Evolutionary conservation across 805 yeast genomes (phyloP), one percentile per base, ranked within the genome.

Genomic region (Spencermartinsiella europaea): DNA sequence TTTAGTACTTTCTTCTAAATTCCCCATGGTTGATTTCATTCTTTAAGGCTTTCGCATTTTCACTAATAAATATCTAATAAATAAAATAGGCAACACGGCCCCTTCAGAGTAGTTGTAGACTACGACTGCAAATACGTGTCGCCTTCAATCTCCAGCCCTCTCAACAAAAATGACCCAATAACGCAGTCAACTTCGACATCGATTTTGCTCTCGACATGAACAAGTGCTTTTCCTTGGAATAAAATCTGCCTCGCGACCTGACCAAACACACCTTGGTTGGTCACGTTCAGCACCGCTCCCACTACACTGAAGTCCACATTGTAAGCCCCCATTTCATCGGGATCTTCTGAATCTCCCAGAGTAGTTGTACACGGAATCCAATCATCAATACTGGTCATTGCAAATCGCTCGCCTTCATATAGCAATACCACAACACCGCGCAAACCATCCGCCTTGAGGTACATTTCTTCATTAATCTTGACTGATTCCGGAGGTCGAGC

Each of bases 351-450:
- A n/a, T 47, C 54, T 2, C 43, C 49, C 12, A 51, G 52, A 2
- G 28, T 54, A 45, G 49, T 66, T 34, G 56, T 60, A 3, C 79
- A 74, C 0, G 62, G 60, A 20, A 66, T 65, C 83, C 83, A 79
- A 4, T 68, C 69, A 7, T 58, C 57, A 54, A 75, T 55, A 3
- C 68, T 66, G 12, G 77, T 57, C n/a, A 68, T 64, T 4, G 75
- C 73, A 58, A 79, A 77, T 45, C 65, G 66, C 14, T 47, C 51
- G 2, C 58, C 69, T 4, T 68, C 54, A 49, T 73, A 73, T 42
- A 55, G 66, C 33, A 79, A 57, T 35, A 63, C 62, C 10, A 75
- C 67, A 3, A 56, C 44, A 4, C 81, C 81, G 46, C 68, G 67
- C 1, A 76, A 62, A 14, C 63, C 57, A 3, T 61, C 52, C 1